Percentiles rank a stretch among this genome's conserved stretches.
These are phyloP conservation scores for Trapa incisa DNA, from an alignment of 345 rosid genomes.

Conservation along the genomic window DNA sequence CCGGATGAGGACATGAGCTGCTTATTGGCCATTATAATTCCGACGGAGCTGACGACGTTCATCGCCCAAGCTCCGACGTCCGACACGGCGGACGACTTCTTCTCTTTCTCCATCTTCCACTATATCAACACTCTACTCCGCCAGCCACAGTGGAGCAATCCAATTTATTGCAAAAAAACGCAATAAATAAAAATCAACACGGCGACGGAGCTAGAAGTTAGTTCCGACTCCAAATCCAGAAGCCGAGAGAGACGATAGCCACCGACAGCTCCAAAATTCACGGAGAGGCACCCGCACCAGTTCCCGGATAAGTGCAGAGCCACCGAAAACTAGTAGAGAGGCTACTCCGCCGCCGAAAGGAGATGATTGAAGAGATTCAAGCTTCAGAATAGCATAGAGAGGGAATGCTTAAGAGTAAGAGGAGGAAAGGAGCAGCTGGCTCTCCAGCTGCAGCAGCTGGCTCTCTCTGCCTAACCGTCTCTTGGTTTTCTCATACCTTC, in stretches of 20 bases:
- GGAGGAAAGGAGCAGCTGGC: neutral
- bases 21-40: slow-evolving; percentile 94
- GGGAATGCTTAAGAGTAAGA: neutral
- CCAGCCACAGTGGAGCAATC: neutral
- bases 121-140: neutral
- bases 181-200: neutral
- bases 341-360: no score
- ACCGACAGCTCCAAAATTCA: no score
- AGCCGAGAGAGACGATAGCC: no score
- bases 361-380: no score
- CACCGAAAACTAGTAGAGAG: no score
- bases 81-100: slow-evolving; percentile 60
- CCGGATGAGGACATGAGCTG: slow-evolving; percentile 85
- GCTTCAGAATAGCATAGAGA: no score
- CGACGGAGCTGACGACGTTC: slow-evolving; percentile 91
- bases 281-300: neutral
- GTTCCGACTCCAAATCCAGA: neutral
- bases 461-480: neutral
- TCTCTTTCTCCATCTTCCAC: slow-evolving; percentile 40
- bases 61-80: slow-evolving; percentile 93
- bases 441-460: no score
- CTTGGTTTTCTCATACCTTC: neutral
- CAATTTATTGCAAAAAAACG: neutral
- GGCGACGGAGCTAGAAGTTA: neutral
- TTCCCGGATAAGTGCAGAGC: neutral